Conservation (phyloP, 2,329 filamentous ascomycete genomes). For the Pyrenochaeta sp. region DNA sequence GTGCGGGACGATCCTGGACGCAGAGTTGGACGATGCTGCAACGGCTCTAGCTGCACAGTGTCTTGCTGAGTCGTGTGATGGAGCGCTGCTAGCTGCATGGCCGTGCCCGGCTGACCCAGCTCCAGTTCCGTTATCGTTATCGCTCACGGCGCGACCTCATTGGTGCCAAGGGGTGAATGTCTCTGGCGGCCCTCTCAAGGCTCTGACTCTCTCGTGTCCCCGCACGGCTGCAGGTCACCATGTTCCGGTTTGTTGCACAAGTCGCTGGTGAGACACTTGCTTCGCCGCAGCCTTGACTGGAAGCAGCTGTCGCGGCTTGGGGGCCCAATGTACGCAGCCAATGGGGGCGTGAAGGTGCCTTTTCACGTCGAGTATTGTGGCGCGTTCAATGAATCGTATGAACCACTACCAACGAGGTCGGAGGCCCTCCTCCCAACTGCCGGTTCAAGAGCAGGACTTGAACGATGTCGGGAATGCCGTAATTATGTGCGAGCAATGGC, state of each 20-base stretch:
- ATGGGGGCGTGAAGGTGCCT: constrained; percentile 7
- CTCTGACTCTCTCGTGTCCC: no score
- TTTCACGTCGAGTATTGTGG: constrained; percentile 9
- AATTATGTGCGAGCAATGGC: constrained; percentile 4
- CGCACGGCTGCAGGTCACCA: constrained; percentile 22
- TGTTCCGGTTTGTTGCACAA: constrained; percentile 15
- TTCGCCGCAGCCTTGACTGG: constrained; percentile 14
- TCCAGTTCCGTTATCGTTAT: constrained; percentile 32
- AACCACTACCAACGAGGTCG: neutral
- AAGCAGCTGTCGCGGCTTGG: constrained; percentile 4
- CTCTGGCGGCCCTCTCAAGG: constrained; percentile 4
- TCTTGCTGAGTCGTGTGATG: constrained; percentile 37
- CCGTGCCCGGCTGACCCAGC: constrained; percentile 22
- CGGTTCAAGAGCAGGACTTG: constrained; percentile 1
- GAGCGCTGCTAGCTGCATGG: constrained; percentile 38
- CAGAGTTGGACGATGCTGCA: constrained; percentile 31
- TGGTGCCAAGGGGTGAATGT: constrained; percentile 12
- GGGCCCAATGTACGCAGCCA: constrained; percentile 12
- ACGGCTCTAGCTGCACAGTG: constrained; percentile 25
- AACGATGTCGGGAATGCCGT: constrained; percentile 18
- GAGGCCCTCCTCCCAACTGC: constrained; percentile 3
- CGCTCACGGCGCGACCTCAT: constrained; percentile 28
- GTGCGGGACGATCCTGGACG: constrained; percentile 48
- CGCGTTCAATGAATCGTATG: constrained; percentile 16
- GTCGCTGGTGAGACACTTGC: constrained; percentile 12